These are phyloP conservation scores for Vitellaria paradoxa DNA, from an alignment of 179 eudicot species.

Conservation along the genomic window DNA sequence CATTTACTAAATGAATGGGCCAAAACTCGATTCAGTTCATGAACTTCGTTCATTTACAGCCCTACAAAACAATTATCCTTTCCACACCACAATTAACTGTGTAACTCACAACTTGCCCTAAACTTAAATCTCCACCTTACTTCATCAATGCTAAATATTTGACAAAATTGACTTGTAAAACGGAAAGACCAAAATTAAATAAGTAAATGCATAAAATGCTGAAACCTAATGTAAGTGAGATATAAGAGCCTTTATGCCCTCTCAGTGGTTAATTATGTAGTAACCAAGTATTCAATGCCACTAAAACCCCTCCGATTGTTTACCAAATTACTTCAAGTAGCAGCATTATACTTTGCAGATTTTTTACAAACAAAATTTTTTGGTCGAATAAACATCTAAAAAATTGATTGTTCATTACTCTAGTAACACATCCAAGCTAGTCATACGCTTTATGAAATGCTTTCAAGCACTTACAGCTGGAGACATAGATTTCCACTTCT, in stretches of 20 bases:
- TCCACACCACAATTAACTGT: neutral
- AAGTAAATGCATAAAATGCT: neutral
- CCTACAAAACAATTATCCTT: neutral
- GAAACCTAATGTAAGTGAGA: neutral
- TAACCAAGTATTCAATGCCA: neutral
- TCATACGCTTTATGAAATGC: neutral
- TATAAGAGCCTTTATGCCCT: neutral
- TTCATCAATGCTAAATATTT: neutral
- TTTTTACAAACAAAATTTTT: neutral
- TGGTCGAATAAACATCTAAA: neutral
- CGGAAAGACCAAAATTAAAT: neutral
- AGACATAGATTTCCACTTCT: slow-evolving; percentile 60
- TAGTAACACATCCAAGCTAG: slow-evolving; percentile 1
- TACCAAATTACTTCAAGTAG: neutral
- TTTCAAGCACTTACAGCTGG: slow-evolving; percentile 37
- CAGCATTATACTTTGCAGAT: neutral
- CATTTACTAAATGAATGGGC: no score
- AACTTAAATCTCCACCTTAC: neutral
- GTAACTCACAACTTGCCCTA: neutral
- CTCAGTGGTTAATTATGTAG: neutral
- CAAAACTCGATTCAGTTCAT: no score
- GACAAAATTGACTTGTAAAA: neutral
- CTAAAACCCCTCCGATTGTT: neutral
- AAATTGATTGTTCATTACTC: neutral
- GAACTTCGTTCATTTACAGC: no score